Base-by-base conservation (phyloP, 768 basidiomycete species). In the Auriculariales sp. region DNA sequence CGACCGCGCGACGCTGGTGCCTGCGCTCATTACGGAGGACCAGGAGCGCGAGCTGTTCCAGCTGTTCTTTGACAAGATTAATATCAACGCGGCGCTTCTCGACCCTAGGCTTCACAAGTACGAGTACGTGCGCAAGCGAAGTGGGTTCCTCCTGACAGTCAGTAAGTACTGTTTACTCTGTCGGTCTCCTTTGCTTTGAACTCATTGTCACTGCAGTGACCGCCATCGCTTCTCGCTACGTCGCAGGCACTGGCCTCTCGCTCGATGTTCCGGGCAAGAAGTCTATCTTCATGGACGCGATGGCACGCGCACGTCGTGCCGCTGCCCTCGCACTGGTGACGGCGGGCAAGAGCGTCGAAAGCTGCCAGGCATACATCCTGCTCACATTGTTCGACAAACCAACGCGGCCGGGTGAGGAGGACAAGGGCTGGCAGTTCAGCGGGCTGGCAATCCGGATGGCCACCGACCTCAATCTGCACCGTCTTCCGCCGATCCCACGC, bases 381-480 rank as follows among this genome's bases (percentile, higher is more conserved):
- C 49, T 53, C 22, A 49, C 48, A 28, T 35, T 50, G n/a, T 49
- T 49, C 49, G 39, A 25, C 39, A 19, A 24, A 7, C 86, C 86
- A 1, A 72, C 79, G 0, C 74, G 77, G 46, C 75, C 79, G 28
- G 92, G 88, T 81, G 89, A 92, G 58, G 88, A 94, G 55, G 89
- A 94, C 58, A 73, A 89, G 25, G 82, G 81, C 47, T 95, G 88
- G 86, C 63, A 93, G 45, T 90, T 86, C 62, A 79, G 93, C 19
- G 91, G 91, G 5, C 70, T 92, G 27, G 90, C 88, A 6, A 90
- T 93, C 53, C 73, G 89, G 53, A 78, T 87, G 52, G 92, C 91
- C 1, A 88, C 81, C 24, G 91, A 94, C 61, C 71, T 97, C 22
- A 92, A 93, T 58, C 71, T 97, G 31, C 86, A 95, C 56, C 72